These are phyloP conservation scores for Ambrosiella xylebori DNA, from an alignment of 2,329 filamentous ascomycete genomes.

Conservation along the genomic window DNA sequence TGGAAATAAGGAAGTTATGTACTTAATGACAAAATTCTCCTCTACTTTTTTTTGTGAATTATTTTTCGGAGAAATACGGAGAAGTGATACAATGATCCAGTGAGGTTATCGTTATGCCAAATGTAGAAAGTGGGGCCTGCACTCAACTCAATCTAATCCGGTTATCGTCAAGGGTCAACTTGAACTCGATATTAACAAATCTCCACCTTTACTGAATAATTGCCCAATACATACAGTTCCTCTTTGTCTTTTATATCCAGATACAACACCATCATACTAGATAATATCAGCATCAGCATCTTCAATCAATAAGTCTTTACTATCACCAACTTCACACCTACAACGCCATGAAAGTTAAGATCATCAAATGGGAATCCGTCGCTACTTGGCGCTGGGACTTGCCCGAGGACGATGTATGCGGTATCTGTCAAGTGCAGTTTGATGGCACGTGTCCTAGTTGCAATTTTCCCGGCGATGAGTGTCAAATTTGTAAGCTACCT, in stretches of 20 bases:
- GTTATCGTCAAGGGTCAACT: not conserved
- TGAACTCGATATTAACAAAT: not conserved
- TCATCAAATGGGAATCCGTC: slow-evolving; percentile 83
- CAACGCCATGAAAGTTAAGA: slow-evolving; percentile 75
- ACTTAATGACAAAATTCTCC: not conserved
- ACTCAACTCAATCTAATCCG: not conserved
- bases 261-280: no score
- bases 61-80: not conserved
- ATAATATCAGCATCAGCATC: no score
- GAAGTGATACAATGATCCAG: not conserved
- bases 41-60: not conserved
- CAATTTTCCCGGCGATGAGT: slow-evolving; percentile 95
- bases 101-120: not conserved
- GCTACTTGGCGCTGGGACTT: slow-evolving; percentile 97
- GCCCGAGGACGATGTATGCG: slow-evolving; percentile 91
- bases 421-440: slow-evolving; percentile 95
- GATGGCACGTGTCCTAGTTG: slow-evolving; percentile 95
- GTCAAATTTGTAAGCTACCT: slow-evolving; percentile 56
- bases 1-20: not conserved
- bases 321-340: not conserved
- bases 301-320: not conserved
- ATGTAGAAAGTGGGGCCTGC: not conserved
- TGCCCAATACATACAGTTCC: no score
- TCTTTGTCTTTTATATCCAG: no score
- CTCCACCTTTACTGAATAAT: not conserved